A percentile compares a stretch with the other conserved stretches of the same genome.
Conservation (phyloP, 176 grass and related monocot genomes). For the Metroxylon sagu region DNA sequence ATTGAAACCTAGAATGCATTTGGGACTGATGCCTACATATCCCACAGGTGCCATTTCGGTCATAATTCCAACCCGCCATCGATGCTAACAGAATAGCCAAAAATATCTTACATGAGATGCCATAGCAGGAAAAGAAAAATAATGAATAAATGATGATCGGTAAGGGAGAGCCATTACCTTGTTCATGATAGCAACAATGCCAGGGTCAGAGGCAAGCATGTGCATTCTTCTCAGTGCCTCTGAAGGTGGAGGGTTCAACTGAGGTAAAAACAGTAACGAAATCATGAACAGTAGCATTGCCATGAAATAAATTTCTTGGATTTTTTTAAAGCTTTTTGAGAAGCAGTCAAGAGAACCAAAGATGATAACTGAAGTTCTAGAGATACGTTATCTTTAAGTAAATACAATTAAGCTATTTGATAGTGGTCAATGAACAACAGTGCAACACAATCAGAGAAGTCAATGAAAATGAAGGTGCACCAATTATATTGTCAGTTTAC, state of each 20-base stretch:
- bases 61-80: conserved; percentile 88
- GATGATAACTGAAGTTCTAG: too few species aligned
- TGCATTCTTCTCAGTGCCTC: conserved; percentile 98
- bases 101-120: conserved; percentile 5
- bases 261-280: conserved; percentile 9
- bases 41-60: conserved; percentile 95
- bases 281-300: not conserved
- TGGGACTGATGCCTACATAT: conserved; percentile 83
- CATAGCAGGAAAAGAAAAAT: not conserved
- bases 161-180: conserved; percentile 49
- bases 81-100: conserved; percentile 45
- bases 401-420: too few species aligned
- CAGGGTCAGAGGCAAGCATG: conserved; percentile 93
- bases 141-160: not conserved
- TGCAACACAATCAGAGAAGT: too few species aligned
- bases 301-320: not conserved
- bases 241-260: conserved; percentile 76
- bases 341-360: too few species aligned
- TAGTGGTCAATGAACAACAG: too few species aligned
- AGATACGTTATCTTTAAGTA: too few species aligned
- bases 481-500: too few species aligned
- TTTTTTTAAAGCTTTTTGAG: too few species aligned
- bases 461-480: too few species aligned
- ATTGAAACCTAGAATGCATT: conserved; percentile 93
- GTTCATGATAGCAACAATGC: conserved; percentile 94